These are phyloP conservation scores for Chlorella sorokiniana DNA, from an alignment of 139 green algal genomes.

Conservation along the genomic window DNA sequence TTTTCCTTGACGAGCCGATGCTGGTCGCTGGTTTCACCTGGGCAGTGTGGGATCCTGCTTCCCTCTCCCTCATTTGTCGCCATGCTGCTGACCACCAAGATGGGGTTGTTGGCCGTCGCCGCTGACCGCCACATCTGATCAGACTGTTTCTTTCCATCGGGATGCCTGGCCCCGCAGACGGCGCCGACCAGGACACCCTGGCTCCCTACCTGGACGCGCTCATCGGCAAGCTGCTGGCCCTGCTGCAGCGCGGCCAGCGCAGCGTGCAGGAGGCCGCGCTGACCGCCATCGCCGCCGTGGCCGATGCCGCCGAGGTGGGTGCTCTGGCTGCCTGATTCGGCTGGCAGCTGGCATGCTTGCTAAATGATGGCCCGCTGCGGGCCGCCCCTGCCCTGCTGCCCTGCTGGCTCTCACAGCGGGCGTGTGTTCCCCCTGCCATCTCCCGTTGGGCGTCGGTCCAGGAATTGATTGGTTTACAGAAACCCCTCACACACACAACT, in stretches of 20 bases:
- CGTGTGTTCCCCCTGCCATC: no score
- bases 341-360: neutral
- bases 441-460: no score
- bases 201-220: slow-evolving; percentile 92
- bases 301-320: slow-evolving; percentile 83
- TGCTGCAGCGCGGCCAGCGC: slow-evolving; percentile 83
- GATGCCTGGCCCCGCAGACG: slow-evolving; percentile 12
- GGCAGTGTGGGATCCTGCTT: no score
- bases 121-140: no score
- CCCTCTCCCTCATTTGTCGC: no score
- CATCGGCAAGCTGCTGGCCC: slow-evolving; percentile 83
- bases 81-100: no score
- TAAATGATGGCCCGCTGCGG: neutral
- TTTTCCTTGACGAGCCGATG: no score
- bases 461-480: no score
- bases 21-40: no score
- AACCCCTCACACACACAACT: no score
- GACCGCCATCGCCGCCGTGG: slow-evolving; percentile 92
- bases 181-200: slow-evolving; percentile 70
- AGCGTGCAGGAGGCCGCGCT: slow-evolving; percentile 93
- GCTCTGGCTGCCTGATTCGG: neutral
- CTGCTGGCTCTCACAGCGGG: neutral
- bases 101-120: no score
- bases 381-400: no score
- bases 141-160: neutral